phyloP scores from a whole-genome alignment of 2,329 filamentous ascomycete species.

The Cryphonectria nitschkei region DNA sequence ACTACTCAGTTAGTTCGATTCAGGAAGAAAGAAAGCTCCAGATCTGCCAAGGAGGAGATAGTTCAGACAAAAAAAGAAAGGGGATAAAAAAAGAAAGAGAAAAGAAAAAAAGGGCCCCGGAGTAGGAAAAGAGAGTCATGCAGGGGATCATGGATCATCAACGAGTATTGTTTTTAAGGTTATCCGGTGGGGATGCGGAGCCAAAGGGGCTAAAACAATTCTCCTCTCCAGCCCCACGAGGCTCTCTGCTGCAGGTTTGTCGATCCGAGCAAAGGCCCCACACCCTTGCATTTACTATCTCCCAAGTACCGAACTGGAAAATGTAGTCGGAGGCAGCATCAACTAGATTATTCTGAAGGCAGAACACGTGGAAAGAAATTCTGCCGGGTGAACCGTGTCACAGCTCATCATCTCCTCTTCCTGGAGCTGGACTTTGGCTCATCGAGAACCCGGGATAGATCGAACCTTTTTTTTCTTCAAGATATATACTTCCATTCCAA shows the following conservation, averaged over 20 bases:
- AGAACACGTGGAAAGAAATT: no score
- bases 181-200: slow-evolving; percentile 1
- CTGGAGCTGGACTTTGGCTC: no score
- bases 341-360: no score
- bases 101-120: background rate
- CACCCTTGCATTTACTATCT: no score
- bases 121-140: background rate
- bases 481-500: no score
- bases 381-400: background rate
- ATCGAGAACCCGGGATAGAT: no score
- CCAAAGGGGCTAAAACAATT: background rate
- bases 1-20: background rate
- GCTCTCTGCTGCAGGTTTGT: background rate
- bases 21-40: background rate
- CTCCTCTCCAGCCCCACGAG: background rate
- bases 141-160: background rate
- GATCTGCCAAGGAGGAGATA: background rate
- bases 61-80: background rate
- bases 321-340: no score
- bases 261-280: background rate
- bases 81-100: no score
- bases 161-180: background rate
- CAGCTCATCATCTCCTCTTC: background rate
- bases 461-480: background rate
- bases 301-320: no score